Conservation (phyloP, 768 basidiomycete species). For the Rhizopogon rudus region DNA sequence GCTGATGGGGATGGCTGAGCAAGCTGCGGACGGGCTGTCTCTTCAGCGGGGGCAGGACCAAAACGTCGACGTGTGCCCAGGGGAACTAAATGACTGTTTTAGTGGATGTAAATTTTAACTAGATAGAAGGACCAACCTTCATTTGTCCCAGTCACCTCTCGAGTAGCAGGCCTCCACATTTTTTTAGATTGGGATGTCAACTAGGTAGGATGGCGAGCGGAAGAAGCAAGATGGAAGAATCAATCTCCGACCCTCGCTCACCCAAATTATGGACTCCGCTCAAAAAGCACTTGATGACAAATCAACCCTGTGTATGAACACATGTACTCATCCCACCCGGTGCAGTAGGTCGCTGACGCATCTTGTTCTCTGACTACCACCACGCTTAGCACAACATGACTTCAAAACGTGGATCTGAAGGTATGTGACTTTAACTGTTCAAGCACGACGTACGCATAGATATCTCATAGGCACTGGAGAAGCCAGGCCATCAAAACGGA, state of each 20-base stretch:
- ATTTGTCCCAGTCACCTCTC: conserved; percentile 89
- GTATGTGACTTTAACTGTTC: conserved; percentile 15
- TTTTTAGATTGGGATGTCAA: conserved; percentile 20
- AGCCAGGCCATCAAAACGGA: conserved; percentile 32
- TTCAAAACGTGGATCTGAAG: conserved; percentile 37
- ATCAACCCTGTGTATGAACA: not conserved
- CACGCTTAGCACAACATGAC: conserved; percentile 20
- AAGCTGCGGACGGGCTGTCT: conserved; percentile 75
- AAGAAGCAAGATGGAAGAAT: conserved; percentile 20
- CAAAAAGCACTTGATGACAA: conserved; percentile 26
- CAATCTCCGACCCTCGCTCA: conserved; percentile 25
- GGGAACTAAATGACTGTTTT: conserved; percentile 47
- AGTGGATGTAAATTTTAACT: conserved; percentile 4
- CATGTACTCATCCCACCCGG: not conserved
- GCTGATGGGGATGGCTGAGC: conserved; percentile 86
- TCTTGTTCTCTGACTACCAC: not conserved
- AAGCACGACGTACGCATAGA: not conserved
- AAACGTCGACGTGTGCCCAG: conserved; percentile 88
- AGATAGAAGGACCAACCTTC: conserved; percentile 56
- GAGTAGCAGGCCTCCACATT: conserved; percentile 90
- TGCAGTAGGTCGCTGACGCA: not conserved
- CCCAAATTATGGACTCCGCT: conserved; percentile 27
- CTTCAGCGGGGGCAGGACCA: conserved; percentile 82
- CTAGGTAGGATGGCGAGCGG: conserved; percentile 25
- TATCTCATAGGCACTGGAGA: conserved; percentile 13